Evolutionary conservation across 1,139 yeast genomes (phyloP), one percentile per base, ranked within the genome.

Genomic region (Saccharomyces hybrid): DNA sequence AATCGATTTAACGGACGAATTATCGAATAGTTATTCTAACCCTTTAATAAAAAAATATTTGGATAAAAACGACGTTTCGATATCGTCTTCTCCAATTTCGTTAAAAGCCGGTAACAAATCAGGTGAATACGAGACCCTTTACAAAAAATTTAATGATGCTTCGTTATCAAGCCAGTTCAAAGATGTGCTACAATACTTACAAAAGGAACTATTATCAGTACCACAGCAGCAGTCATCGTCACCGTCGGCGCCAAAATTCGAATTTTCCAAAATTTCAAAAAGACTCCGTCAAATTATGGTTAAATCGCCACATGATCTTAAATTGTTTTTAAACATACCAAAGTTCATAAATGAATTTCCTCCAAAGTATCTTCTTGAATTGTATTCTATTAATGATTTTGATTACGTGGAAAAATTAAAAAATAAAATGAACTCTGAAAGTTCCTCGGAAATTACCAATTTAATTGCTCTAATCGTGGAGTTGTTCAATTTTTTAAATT

Each of bases 381-480:
- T 68, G 9, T 63, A 64, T 41, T 67, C 75, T 0, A 63, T 72
- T 4, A 70, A 70, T 56, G 62, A 62, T 38, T 47, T 62, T 4
- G 63, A 60, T 8, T 58, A 19, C 52, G 58, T 6, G 13, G 62
- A 32, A 46, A 46, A 64, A 8, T 26, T 58, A 8, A 50, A 44
- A 5, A 31, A 50, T 11, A 13, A 14, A 25, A 29, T 29, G 5
- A 46, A 2, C 51, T 58, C 51, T 59, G 41, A 57, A 3, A 38
- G 59, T 2, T 55, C 57, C 14, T 63, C 63, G 54, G 60, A 58
- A 5, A 56, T 54, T 47, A 63, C 38, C 2, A 52, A 49, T 2
- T 26, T 56, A 6, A 47, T 55, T n/a, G 16, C n/a, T 5, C 46
- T 47, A 11, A 49, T 57, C 5, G 49, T 48, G 13, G 29, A 47